Percentiles rank a stretch among this genome's conserved stretches.
These are phyloP conservation scores for Aspergillus sp. DNA, from an alignment of 2,329 filamentous ascomycete species.

Conservation along the genomic window DNA sequence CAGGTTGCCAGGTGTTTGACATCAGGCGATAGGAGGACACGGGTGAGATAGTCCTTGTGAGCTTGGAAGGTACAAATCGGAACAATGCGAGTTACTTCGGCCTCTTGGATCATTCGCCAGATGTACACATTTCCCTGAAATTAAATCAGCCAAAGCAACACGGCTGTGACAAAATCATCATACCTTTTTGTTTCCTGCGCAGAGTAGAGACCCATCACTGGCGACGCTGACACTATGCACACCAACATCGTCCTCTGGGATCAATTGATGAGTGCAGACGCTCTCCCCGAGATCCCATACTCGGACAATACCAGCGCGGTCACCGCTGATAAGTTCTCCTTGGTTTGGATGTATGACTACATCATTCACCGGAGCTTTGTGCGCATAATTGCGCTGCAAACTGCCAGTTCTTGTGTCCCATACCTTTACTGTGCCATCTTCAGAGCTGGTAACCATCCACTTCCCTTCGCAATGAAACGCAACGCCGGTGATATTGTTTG, in stretches of 20 bases:
- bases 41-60: constrained; percentile 89
- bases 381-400: constrained; percentile 89
- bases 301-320: constrained; percentile 85
- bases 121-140: constrained; percentile 92
- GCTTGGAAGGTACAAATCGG: constrained; percentile 87
- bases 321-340: constrained; percentile 95
- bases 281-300: constrained; percentile 98
- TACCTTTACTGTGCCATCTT: constrained; percentile 95
- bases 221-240: constrained; percentile 95
- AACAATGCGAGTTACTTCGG: constrained; percentile 78
- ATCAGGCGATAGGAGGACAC: constrained; percentile 86
- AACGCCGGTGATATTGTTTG: constrained; percentile 91
- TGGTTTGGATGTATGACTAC: constrained; percentile 99
- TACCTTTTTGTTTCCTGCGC: constrained; percentile 89
- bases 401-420: constrained; percentile 87
- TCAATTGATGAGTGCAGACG: constrained; percentile 92
- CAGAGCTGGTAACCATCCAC: constrained; percentile 98
- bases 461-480: constrained; percentile 98
- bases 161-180: not conserved
- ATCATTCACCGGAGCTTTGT: constrained; percentile 88
- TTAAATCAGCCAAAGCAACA: not conserved
- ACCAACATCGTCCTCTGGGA: constrained; percentile 91
- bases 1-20: constrained; percentile 93
- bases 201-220: constrained; percentile 87
- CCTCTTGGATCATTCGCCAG: constrained; percentile 85